Conservation (phyloP, 2,329 filamentous ascomycete genomes). For the Tolypocladium tropicale region DNA sequence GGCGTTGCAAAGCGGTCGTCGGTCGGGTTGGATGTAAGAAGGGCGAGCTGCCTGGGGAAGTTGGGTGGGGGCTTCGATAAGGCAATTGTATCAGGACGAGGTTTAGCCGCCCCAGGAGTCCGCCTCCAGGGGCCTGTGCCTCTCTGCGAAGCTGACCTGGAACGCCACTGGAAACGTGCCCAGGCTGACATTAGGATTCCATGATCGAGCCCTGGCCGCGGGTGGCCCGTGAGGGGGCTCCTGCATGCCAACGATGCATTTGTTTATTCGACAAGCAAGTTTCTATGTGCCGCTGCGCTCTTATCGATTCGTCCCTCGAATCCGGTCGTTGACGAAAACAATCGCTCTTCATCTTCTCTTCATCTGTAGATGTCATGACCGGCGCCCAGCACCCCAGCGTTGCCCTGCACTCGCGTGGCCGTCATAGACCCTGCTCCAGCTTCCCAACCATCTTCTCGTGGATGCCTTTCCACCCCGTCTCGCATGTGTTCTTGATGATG, state of each 20-base stretch:
- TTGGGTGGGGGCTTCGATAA: not conserved
- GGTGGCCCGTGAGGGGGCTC: not conserved
- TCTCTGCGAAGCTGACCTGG: not conserved
- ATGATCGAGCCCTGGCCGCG: not conserved
- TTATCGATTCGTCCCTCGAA: no score
- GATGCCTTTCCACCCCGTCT: conserved; percentile 37
- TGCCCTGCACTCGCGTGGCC: not conserved
- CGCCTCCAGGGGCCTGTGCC: not conserved
- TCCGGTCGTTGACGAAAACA: not conserved
- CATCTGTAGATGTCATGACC: not conserved
- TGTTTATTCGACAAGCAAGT: not conserved
- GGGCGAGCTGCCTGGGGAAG: not conserved
- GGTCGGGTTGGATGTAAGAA: not conserved
- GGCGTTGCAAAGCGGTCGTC: not conserved
- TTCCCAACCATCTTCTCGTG: conserved; percentile 35
- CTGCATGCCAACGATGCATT: not conserved
- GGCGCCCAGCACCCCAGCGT: not conserved
- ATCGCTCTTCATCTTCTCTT: not conserved
- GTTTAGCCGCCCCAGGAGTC: not conserved
- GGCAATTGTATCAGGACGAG: not conserved
- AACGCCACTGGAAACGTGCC: not conserved
- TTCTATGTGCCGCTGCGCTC: not conserved
- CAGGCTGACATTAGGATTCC: no score
- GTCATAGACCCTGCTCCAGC: conserved; percentile 11
- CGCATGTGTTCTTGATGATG: conserved; percentile 39